These are phyloP conservation scores for Plasmodium knowlesi DNA, from an alignment of 169 alveolate species.

Conservation along the genomic window DNA sequence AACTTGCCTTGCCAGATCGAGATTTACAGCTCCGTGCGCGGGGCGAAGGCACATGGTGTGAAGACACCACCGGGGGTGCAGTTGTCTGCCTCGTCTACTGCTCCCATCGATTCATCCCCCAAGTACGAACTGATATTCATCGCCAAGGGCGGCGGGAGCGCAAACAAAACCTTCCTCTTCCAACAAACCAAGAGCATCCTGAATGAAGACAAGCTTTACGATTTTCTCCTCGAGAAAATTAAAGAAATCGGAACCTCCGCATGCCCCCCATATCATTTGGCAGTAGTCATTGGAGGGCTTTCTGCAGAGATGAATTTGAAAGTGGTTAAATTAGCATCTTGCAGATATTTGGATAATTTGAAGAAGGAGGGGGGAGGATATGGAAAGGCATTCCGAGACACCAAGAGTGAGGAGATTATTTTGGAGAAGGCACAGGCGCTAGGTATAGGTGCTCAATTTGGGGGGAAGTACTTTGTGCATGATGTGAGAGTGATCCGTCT, in stretches of 20 bases:
- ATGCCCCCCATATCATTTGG: constrained; percentile 94
- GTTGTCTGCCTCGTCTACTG: not conserved
- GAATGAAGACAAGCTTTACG: constrained; percentile 79
- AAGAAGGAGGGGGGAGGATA: constrained; percentile 84
- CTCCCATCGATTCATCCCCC: constrained; percentile 72
- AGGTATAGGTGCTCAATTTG: constrained; percentile 94
- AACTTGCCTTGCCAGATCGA: constrained; percentile 92
- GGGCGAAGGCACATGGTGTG: not conserved
- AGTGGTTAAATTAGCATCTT: constrained; percentile 90
- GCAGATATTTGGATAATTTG: constrained; percentile 87
- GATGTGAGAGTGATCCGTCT: constrained; percentile 91
- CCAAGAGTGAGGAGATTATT: constrained; percentile 82
- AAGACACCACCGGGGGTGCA: not conserved
- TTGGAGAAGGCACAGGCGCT: constrained; percentile 79
- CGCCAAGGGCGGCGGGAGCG: constrained; percentile 94
- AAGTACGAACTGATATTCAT: constrained; percentile 86
- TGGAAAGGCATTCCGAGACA: constrained; percentile 90
- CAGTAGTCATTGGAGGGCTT: constrained; percentile 90
- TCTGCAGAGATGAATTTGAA: constrained; percentile 91
- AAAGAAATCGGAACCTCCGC: constrained; percentile 91
- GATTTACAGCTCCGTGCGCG: constrained; percentile 52
- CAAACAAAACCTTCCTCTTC: constrained; percentile 89
- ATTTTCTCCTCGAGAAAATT: constrained; percentile 85
- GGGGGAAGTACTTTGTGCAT: constrained; percentile 92
- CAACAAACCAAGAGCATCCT: constrained; percentile 90